Percentiles rank a stretch among this genome's conserved stretches.
phyloP scores from a whole-genome alignment of 345 rosid genomes.

The Eucalyptus brandiana region DNA sequence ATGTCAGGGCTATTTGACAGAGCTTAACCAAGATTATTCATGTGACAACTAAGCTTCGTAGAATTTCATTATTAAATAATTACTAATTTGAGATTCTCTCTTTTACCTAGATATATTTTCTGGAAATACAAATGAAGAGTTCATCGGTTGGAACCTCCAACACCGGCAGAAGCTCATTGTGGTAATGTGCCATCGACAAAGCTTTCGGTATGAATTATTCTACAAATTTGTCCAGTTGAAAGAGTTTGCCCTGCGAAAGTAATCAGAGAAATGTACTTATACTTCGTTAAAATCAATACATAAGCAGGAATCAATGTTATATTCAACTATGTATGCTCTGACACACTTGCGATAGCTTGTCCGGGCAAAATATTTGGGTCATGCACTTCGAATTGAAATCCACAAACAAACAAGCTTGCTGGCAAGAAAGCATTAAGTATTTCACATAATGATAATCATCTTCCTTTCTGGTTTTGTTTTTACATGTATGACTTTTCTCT shows the following conservation, averaged over 20 bases:
- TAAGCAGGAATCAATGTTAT: neutral
- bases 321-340: neutral
- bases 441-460: neutral
- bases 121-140: neutral
- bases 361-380: neutral
- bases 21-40: neutral
- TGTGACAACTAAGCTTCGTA: neutral
- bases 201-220: neutral
- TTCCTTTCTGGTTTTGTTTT: neutral
- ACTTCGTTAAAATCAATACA: neutral
- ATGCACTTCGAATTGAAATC: neutral
- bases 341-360: neutral
- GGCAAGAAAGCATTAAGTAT: neutral
- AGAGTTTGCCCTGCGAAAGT: neutral
- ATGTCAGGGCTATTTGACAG: neutral
- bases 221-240: neutral
- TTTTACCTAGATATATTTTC: neutral
- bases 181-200: neutral
- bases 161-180: neutral
- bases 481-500: neutral
- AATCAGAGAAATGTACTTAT: neutral
- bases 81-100: neutral
- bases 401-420: neutral
- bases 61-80: neutral
- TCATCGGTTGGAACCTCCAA: neutral